These are phyloP conservation scores for Tulasnella sp. DNA, from an alignment of 768 basidiomycete species.

Conservation along the genomic window DNA sequence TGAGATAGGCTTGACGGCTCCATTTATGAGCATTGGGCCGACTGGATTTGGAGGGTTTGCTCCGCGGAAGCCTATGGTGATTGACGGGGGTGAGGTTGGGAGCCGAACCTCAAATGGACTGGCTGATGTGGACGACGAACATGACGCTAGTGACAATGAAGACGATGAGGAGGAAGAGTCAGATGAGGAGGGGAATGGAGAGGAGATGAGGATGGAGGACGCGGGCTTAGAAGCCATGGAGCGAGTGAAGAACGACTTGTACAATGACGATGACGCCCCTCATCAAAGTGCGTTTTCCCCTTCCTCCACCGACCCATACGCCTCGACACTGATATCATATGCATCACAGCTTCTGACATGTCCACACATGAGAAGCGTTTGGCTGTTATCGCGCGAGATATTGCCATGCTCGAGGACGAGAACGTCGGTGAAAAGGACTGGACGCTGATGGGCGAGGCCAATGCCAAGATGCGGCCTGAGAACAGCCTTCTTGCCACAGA, in stretches of 20 bases:
- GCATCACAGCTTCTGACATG: conserved; percentile 38
- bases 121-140: conserved; percentile 26
- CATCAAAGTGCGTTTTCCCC: too few relatives aligned
- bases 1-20: conserved; percentile 17
- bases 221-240: neutral
- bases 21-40: conserved; percentile 24
- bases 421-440: conserved; percentile 87
- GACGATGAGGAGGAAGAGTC: conserved; percentile 19
- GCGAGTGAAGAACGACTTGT: conserved; percentile 12
- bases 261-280: neutral
- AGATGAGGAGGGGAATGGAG: conserved; percentile 25
- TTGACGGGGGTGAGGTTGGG: conserved; percentile 21
- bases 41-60: conserved; percentile 21
- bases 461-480: conserved; percentile 68
- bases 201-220: conserved; percentile 16
- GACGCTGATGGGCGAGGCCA: conserved; percentile 86
- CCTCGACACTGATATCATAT: too few relatives aligned
- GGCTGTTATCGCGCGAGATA: conserved; percentile 62
- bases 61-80: conserved; percentile 18
- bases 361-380: conserved; percentile 64
- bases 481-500: conserved; percentile 90
- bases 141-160: conserved; percentile 26
- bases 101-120: conserved; percentile 20
- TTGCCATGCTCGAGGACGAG: conserved; percentile 67
- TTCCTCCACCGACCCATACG: too few relatives aligned